Evolutionary conservation across 495 filamentous ascomycete genomes (phyloP).

Genomic region (Neurospora cerealis): DNA sequence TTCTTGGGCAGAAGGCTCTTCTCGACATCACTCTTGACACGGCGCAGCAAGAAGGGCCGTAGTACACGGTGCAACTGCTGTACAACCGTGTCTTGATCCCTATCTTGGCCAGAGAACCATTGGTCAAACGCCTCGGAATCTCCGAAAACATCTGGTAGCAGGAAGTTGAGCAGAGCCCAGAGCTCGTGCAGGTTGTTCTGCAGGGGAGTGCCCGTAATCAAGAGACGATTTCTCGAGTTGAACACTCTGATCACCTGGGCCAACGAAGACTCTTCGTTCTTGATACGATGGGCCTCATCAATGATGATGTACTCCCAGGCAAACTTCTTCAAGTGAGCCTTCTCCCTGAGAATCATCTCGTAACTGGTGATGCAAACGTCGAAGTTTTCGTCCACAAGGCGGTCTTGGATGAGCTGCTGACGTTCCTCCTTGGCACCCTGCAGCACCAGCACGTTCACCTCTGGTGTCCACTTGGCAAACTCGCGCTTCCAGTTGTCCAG

Average conservation of each 20-base stretch:
- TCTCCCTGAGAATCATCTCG: slow-evolving; percentile 68
- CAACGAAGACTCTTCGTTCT: slow-evolving; percentile 96
- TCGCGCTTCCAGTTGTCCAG: slow-evolving; percentile 98
- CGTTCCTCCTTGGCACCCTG: slow-evolving; percentile 96
- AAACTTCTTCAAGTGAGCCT: slow-evolving; percentile 91
- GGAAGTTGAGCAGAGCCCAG: slow-evolving; percentile 97
- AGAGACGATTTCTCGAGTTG: slow-evolving; percentile 86
- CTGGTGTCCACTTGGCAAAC: slow-evolving; percentile 88
- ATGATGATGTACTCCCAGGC: slow-evolving; percentile 99
- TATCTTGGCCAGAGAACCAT: slow-evolving; percentile 87
- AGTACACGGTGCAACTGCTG: slow-evolving; percentile 92
- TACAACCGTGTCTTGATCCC: slow-evolving; percentile 91
- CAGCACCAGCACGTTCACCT: slow-evolving; percentile 86
- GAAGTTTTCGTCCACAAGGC: slow-evolving; percentile 69
- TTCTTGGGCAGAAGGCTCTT: slow-evolving; percentile 98
- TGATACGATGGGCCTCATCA: slow-evolving; percentile 97
- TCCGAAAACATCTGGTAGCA: slow-evolving; percentile 95
- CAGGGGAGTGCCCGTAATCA: slow-evolving; percentile 95
- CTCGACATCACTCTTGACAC: slow-evolving; percentile 97
- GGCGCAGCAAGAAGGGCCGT: slow-evolving; percentile 85
- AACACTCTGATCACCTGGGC: slow-evolving; percentile 96
- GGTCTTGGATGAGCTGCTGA: slow-evolving; percentile 77
- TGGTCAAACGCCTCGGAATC: slow-evolving; percentile 97
- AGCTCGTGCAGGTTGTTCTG: slow-evolving; percentile 99
- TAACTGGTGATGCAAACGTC: slow-evolving; percentile 37